These are phyloP conservation scores for Aurinia saxatilis DNA, from an alignment of 345 rosid genomes.

Conservation along the genomic window DNA sequence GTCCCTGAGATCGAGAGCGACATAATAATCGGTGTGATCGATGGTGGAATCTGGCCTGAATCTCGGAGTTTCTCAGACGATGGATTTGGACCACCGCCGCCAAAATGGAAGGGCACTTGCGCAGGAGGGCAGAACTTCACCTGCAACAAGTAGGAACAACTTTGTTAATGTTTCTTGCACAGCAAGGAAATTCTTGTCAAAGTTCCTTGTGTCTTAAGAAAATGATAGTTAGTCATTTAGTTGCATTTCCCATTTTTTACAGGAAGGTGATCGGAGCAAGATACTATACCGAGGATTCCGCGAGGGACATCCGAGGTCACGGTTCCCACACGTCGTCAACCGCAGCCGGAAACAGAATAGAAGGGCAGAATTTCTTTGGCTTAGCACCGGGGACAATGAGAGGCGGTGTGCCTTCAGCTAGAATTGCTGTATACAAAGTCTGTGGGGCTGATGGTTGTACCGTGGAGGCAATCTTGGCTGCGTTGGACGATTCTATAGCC, in stretches of 20 bases:
- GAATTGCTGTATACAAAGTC: conserved; percentile 37
- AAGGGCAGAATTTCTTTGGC: conserved; percentile 18
- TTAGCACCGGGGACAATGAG: conserved; percentile 30
- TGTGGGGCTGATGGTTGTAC: no score
- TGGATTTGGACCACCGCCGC: conserved; percentile 37
- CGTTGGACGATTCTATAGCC: conserved; percentile 51
- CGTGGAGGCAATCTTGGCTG: no score
- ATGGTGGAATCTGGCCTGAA: conserved; percentile 41
- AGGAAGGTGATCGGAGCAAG: conserved; percentile 42
- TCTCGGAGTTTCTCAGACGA: conserved; percentile 30
- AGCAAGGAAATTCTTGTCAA: not conserved
- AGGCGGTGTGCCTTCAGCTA: conserved; percentile 38
- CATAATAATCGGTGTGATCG: conserved; percentile 30
- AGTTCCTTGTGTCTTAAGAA: no score
- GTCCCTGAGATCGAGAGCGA: conserved; percentile 14
- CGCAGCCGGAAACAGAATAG: conserved; percentile 26
- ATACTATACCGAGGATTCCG: no score
- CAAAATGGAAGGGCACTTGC: conserved; percentile 41
- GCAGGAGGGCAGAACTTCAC: conserved; percentile 33
- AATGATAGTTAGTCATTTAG: not conserved
- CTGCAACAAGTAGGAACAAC: conserved; percentile 34
- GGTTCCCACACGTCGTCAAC: no score
- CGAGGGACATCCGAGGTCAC: conserved; percentile 28
- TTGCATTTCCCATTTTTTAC: not conserved
- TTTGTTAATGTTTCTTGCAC: not conserved